Conservation (phyloP, 2,329 filamentous ascomycete genomes). For the Venturia pyrina region DNA sequence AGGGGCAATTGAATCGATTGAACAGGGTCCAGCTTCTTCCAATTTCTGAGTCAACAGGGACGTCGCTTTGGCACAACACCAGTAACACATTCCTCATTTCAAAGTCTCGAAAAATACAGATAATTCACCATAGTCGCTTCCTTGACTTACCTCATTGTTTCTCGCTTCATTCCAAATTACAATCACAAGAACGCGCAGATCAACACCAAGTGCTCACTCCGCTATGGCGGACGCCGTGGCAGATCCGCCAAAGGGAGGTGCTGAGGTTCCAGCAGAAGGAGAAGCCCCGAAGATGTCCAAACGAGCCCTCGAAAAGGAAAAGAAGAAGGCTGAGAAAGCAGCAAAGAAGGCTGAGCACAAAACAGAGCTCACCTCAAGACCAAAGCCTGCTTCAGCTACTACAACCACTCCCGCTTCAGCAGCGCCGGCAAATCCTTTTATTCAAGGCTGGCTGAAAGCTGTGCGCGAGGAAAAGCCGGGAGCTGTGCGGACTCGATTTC, state of each 20-base stretch:
- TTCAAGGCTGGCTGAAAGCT: constrained; percentile 39
- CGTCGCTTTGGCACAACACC: neutral
- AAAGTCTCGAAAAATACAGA: neutral
- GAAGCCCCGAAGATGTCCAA: constrained; percentile 26
- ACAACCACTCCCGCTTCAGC: constrained; percentile 18
- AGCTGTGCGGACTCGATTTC: constrained; percentile 38
- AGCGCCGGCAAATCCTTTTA: constrained; percentile 31
- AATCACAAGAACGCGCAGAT: neutral
- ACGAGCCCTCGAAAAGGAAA: constrained; percentile 36
- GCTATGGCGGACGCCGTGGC: neutral
- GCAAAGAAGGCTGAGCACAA: constrained; percentile 31
- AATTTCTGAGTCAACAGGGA: neutral
- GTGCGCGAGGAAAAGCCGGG: constrained; percentile 42
- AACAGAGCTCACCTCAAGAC: constrained; percentile 30
- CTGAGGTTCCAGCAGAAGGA: neutral
- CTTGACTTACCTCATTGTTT: neutral
- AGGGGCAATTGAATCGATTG: too few relatives aligned
- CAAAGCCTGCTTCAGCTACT: constrained; percentile 19
- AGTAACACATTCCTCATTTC: neutral
- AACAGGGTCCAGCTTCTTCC: neutral
- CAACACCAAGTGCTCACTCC: neutral
- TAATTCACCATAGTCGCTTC: neutral
- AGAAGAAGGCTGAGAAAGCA: constrained; percentile 35
- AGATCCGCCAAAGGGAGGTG: neutral
- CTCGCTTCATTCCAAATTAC: neutral